Evolutionary conservation across 768 basidiomycete species (phyloP), one percentile per base, ranked within the genome.

Genomic region (Piloderma croceum): DNA sequence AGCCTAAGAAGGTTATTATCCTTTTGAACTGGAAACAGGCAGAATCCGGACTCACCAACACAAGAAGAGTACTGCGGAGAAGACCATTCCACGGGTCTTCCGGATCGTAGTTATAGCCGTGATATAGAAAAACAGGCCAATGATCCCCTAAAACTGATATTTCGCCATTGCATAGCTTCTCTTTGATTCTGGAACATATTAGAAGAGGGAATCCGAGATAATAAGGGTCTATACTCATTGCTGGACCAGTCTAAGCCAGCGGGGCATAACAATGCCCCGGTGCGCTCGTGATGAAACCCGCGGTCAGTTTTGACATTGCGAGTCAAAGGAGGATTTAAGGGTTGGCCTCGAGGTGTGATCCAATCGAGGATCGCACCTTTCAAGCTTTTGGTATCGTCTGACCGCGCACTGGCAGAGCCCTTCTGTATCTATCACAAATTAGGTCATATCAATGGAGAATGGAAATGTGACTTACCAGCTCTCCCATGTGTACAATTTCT

Each of bases 221-320:
- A 19, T 20, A 25, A 9, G 15, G 19, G 24, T 45, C 6, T 45
- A 57, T 31, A 41, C 56, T 47, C 39, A 2, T 18, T 11, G 37
- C 53, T 38, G 10, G 38, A 31, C 56, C 53, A 55, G 19, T 55
- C 49, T 1, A 57, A 18, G 4, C 42, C 48, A 15, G 42, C 47
- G 17, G 54, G 54, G 37, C 50, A 55, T n/a, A 57, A 44, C 1
- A 57, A 31, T 18, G 43, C 23, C 3, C 56, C 52, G 5, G n/a
- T n/a, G n/a, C n/a, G n/a, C n/a, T n/a, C n/a, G n/a, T n/a, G n/a
- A n/a, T n/a, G n/a, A n/a, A n/a, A n/a, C n/a, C n/a, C n/a, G n/a
- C n/a, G n/a, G n/a, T n/a, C n/a, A n/a, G n/a, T n/a, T n/a, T n/a
- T n/a, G 50, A 47, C 31, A 23, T 54, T 56, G 12, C 48, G 24